A percentile compares a stretch with the other conserved stretches of the same genome.
phyloP scores from a whole-genome alignment of 345 rosid species.

The Brassica rapa region DNA sequence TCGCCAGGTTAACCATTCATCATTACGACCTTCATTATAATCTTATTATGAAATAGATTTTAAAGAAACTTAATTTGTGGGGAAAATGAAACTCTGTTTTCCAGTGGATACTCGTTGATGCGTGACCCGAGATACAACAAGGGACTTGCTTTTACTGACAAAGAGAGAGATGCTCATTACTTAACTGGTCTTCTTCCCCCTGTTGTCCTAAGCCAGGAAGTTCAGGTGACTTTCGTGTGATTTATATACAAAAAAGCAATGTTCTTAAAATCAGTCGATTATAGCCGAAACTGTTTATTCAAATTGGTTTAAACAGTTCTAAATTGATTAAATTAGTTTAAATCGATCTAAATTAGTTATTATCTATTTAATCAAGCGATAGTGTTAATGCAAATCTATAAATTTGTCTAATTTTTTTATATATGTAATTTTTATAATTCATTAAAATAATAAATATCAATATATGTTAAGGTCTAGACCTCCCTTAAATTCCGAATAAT shows the following conservation, averaged over 20 bases:
- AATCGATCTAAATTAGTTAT: no score
- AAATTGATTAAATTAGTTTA: no score
- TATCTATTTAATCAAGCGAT: no score
- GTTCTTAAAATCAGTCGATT: no score
- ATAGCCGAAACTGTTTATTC: no score
- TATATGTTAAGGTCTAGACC: no score
- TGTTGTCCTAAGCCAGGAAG: conserved; percentile 61
- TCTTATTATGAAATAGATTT: background rate
- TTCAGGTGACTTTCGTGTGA: conserved; percentile 54
- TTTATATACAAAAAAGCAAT: background rate
- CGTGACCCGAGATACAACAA: conserved; percentile 94
- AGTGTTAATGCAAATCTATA: no score
- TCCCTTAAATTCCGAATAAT: no score
- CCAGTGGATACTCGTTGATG: conserved; percentile 85
- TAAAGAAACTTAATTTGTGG: background rate
- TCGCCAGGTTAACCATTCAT: conserved; percentile 62
- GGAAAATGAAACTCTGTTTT: conserved; percentile 1
- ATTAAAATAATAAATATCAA: no score
- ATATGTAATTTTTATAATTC: no score
- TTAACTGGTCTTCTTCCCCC: conserved; percentile 97
- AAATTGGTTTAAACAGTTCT: no score
- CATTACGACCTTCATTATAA: background rate
- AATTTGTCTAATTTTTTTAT: no score
- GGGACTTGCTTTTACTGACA: conserved; percentile 81
- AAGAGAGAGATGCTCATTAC: conserved; percentile 95